Percentiles rank a stretch among this genome's conserved stretches.
Evolutionary conservation across 176 grass and related monocot species (phyloP).

Genomic region (Canna indica): DNA sequence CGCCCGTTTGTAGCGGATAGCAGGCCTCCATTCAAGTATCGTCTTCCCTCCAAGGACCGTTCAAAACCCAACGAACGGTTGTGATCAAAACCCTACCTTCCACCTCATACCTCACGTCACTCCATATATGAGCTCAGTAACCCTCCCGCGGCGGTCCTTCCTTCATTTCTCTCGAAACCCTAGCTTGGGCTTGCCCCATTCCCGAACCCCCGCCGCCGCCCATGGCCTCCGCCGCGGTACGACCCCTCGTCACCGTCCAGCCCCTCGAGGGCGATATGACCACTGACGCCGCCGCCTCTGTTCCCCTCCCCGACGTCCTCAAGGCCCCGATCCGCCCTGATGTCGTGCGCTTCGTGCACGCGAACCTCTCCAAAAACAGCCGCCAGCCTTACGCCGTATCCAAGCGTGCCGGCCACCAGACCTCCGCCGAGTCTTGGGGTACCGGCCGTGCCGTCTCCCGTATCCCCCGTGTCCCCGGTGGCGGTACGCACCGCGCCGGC

Average conservation of each 20-base stretch:
- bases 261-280: conserved; percentile 59
- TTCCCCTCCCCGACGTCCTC: conserved; percentile 42
- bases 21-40: background rate
- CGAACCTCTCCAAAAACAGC: conserved; percentile 61
- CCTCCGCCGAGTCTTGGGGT: conserved; percentile 85
- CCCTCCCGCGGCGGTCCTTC: too few relatives aligned
- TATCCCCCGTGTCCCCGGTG: conserved; percentile 80
- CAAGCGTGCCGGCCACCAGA: conserved; percentile 85
- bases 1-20: too few relatives aligned
- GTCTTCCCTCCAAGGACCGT: background rate
- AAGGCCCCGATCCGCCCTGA: conserved; percentile 47
- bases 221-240: conserved; percentile 32
- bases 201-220: background rate
- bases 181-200: background rate
- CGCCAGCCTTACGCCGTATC: conserved; percentile 94
- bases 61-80: background rate
- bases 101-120: background rate
- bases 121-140: background rate
- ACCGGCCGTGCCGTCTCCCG: conserved; percentile 83
- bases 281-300: conserved; percentile 17
- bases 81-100: conserved; percentile 11
- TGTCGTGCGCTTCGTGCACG: conserved; percentile 34
- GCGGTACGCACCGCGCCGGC: conserved; percentile 76
- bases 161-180: background rate
- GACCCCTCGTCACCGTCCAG: conserved; percentile 54